These are phyloP conservation scores for Phaeosphaeria sp. DNA, from an alignment of 2,329 filamentous ascomycete species.

Conservation along the genomic window DNA sequence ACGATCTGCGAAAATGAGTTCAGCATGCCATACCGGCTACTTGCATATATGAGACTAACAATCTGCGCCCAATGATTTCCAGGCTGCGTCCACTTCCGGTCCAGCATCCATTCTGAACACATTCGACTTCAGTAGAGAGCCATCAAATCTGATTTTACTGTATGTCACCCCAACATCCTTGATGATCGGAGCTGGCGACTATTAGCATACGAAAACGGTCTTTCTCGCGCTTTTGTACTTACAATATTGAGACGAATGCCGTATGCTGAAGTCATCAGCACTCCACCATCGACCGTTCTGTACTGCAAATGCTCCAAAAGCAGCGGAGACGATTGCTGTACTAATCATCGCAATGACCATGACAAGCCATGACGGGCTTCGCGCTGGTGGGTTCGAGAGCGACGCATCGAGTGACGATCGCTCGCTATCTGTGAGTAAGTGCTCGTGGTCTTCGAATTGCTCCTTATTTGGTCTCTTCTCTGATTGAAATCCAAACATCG, in stretches of 20 bases:
- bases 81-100: slow-evolving; percentile 64
- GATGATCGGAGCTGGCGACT: slow-evolving; percentile 35
- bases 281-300: slow-evolving; percentile 15
- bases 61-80: slow-evolving; percentile 60
- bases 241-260: slow-evolving; percentile 43
- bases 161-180: slow-evolving; percentile 53
- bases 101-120: slow-evolving; percentile 59
- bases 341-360: slow-evolving; percentile 18
- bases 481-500: slow-evolving; percentile 23
- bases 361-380: slow-evolving; percentile 21
- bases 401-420: slow-evolving; percentile 13
- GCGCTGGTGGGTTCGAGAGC: not conserved
- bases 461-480: slow-evolving; percentile 22
- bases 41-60: slow-evolving; percentile 45
- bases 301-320: slow-evolving; percentile 29
- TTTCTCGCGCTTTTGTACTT: not conserved
- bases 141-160: slow-evolving; percentile 58
- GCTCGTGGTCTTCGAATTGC: slow-evolving; percentile 24
- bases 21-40: not conserved
- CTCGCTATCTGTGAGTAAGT: slow-evolving; percentile 23
- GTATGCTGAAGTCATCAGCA: slow-evolving; percentile 35
- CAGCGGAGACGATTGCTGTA: slow-evolving; percentile 26
- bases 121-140: slow-evolving; percentile 62
- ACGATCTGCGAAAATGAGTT: slow-evolving; percentile 16
- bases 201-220: slow-evolving; percentile 5